These are phyloP conservation scores for Thelephora ganbajun DNA, from an alignment of 768 basidiomycete species.

Conservation along the genomic window DNA sequence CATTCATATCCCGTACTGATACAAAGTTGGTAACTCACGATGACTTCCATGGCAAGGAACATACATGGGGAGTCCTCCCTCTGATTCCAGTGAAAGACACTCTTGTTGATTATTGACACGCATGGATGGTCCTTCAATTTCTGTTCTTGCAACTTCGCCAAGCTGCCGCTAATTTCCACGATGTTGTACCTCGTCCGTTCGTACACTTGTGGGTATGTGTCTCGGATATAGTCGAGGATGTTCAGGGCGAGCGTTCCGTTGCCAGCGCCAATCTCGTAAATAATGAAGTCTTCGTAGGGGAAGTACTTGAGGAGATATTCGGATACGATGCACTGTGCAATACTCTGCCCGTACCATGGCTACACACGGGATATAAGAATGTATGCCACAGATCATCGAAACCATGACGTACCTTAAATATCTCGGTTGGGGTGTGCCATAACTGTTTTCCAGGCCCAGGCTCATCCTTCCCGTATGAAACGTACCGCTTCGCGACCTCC, in stretches of 20 bases:
- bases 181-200: slow-evolving; percentile 87
- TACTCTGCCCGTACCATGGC: slow-evolving; percentile 91
- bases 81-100: slow-evolving; percentile 75
- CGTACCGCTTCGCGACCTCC: slow-evolving; percentile 65
- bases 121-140: slow-evolving; percentile 56
- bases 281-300: slow-evolving; percentile 89
- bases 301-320: slow-evolving; percentile 92
- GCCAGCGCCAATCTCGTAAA: slow-evolving; percentile 97
- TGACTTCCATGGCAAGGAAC: slow-evolving; percentile 89
- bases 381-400: slow-evolving; percentile 1
- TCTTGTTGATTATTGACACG: slow-evolving; percentile 57
- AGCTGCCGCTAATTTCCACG: slow-evolving; percentile 80
- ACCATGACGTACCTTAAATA: slow-evolving; percentile 69
- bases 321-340: slow-evolving; percentile 78
- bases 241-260: slow-evolving; percentile 91
- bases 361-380: slow-evolving; percentile 18
- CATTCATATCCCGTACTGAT: background rate
- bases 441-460: slow-evolving; percentile 76
- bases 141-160: slow-evolving; percentile 58
- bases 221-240: slow-evolving; percentile 67
- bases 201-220: slow-evolving; percentile 81
- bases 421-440: slow-evolving; percentile 97
- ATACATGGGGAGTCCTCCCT: slow-evolving; percentile 78
- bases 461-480: slow-evolving; percentile 48
- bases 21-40: slow-evolving; percentile 38